These are phyloP conservation scores for Diversispora epigaea DNA, from an alignment of 192 early-diverging fungal species.

Conservation along the genomic window DNA sequence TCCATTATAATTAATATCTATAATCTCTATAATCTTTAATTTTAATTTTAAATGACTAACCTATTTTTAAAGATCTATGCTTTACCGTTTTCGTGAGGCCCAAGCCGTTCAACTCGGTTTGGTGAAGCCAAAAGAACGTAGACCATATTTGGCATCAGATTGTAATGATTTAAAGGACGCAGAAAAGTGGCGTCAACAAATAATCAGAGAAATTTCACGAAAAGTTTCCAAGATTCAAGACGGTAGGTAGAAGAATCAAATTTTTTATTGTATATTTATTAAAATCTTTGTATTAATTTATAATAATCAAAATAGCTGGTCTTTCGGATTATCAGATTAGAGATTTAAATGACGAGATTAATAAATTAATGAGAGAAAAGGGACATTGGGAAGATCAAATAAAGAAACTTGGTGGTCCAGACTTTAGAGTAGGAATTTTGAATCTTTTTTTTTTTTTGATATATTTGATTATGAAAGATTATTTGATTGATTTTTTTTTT, in stretches of 20 bases:
- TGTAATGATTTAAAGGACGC: constrained; percentile 73
- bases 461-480: not conserved
- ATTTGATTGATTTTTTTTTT: too few species aligned
- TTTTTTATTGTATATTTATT: not conserved
- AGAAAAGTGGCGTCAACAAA: constrained; percentile 88
- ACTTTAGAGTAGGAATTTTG: constrained; percentile 69
- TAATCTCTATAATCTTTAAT: not conserved
- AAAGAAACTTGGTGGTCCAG: constrained; percentile 87
- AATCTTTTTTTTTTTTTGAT: not conserved
- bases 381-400: constrained; percentile 90
- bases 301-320: constrained; percentile 51
- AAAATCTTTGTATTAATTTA: constrained; percentile 23
- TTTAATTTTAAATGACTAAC: not conserved
- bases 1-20: not conserved
- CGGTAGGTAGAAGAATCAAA: constrained; percentile 44
- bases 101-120: constrained; percentile 81
- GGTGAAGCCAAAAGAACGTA: constrained; percentile 59
- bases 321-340: constrained; percentile 90
- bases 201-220: constrained; percentile 84
- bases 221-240: constrained; percentile 92
- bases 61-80: constrained; percentile 67
- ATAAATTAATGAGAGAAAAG: constrained; percentile 90
- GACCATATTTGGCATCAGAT: constrained; percentile 74
- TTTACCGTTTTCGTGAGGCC: constrained; percentile 95
- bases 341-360: constrained; percentile 96